Conservation (phyloP, 768 basidiomycete genomes). For the Macrolepiota dolichaula region DNA sequence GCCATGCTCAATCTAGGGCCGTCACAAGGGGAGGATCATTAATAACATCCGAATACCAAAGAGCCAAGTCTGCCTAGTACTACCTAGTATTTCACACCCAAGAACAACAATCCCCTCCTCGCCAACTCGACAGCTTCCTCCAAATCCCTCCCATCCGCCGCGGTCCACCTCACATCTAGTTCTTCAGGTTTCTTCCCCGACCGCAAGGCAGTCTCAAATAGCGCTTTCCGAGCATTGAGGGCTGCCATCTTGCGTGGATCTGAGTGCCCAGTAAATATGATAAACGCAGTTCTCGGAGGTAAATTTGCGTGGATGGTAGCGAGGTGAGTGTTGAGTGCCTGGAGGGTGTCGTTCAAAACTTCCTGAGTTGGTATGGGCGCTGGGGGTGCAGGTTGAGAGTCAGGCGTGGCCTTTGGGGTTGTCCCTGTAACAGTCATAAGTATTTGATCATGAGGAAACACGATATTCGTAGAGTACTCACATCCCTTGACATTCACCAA, state of each 20-base stretch:
- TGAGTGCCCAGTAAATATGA: slow-evolving; percentile 86
- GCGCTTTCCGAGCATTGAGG: slow-evolving; percentile 63
- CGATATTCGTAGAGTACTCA: slow-evolving; percentile 37
- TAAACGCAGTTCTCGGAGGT: slow-evolving; percentile 77
- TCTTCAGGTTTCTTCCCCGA: slow-evolving; percentile 56
- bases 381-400: slow-evolving; percentile 23
- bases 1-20: no score
- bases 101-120: slow-evolving; percentile 80
- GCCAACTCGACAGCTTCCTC: slow-evolving; percentile 79
- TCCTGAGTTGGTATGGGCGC: slow-evolving; percentile 21
- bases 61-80: background rate
- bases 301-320: slow-evolving; percentile 60
- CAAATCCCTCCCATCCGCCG: slow-evolving; percentile 70
- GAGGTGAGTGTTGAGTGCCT: slow-evolving; percentile 59
- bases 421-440: slow-evolving; percentile 43
- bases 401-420: slow-evolving; percentile 48
- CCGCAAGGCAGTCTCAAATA: slow-evolving; percentile 67
- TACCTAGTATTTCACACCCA: slow-evolving; percentile 68
- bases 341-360: slow-evolving; percentile 33
- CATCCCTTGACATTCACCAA: slow-evolving; percentile 82
- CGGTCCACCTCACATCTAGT: slow-evolving; percentile 67
- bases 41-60: background rate
- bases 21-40: background rate
- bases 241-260: slow-evolving; percentile 83
- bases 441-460: background rate